Conservation (phyloP, 805 yeast genomes). For the Candida sakaeoensis region DNA sequence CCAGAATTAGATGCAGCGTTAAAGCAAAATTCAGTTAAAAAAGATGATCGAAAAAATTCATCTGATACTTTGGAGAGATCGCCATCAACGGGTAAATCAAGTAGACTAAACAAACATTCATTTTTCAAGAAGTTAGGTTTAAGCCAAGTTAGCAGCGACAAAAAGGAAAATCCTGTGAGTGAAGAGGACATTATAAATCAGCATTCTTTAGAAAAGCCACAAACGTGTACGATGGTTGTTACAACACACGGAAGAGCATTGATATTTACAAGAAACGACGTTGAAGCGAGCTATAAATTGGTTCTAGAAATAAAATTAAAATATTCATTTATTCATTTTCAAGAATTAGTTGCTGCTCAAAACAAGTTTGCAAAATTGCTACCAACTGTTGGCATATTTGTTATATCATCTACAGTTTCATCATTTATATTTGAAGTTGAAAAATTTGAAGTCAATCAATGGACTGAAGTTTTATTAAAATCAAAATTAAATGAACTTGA, state of each 20-base stretch:
- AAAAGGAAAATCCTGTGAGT: slow-evolving; percentile 3
- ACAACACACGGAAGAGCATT: slow-evolving; percentile 65
- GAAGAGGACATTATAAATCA: slow-evolving; percentile 6
- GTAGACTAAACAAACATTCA: slow-evolving; percentile 7
- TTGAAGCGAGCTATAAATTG: slow-evolving; percentile 41
- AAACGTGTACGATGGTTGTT: slow-evolving; percentile 50
- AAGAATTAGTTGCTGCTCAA: slow-evolving; percentile 49
- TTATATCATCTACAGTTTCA: slow-evolving; percentile 50
- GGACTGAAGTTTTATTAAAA: slow-evolving; percentile 56
- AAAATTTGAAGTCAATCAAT: slow-evolving; percentile 45
- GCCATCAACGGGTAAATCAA: slow-evolving; percentile 3
- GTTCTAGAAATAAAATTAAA: slow-evolving; percentile 53
- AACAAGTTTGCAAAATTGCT: slow-evolving; percentile 25
- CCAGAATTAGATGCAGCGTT: slow-evolving; percentile 19
- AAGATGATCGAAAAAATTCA: neutral
- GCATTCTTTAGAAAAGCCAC: slow-evolving; percentile 33
- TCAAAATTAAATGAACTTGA: slow-evolving; percentile 49
- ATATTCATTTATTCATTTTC: slow-evolving; percentile 51
- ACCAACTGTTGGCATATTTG: slow-evolving; percentile 48
- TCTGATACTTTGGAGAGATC: slow-evolving; percentile 1
- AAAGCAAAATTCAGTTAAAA: slow-evolving; percentile 3
- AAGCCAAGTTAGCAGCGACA: slow-evolving; percentile 6
- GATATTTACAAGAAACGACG: slow-evolving; percentile 44
- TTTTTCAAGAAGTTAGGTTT: slow-evolving; percentile 11
- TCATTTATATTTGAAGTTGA: slow-evolving; percentile 58